Percentiles rank a stretch among this genome's conserved stretches.
These are phyloP conservation scores for Cyclotella sp. DNA, from an alignment of 108 stramenopile genomes.

Conservation along the genomic window DNA sequence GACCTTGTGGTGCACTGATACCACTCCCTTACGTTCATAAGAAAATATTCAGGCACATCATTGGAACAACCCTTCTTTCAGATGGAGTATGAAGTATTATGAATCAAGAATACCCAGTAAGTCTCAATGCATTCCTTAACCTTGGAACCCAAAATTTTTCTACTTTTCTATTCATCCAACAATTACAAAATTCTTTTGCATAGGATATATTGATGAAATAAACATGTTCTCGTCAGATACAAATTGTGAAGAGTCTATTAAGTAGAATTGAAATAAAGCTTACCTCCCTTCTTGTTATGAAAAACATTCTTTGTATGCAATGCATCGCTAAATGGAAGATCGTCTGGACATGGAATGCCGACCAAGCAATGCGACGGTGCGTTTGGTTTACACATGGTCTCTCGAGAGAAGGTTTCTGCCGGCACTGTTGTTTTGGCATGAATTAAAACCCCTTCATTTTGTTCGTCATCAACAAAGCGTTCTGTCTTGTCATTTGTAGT, in stretches of 20 bases:
- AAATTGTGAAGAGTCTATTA: neutral
- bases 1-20: too few species aligned
- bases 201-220: neutral
- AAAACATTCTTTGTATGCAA: conserved; percentile 61
- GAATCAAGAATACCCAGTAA: too few species aligned
- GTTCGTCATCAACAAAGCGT: conserved; percentile 55
- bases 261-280: neutral
- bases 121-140: conserved; percentile 40
- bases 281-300: conserved; percentile 54
- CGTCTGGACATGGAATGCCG: conserved; percentile 64
- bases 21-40: too few species aligned
- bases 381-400: conserved; percentile 49
- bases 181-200: conserved; percentile 54
- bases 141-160: conserved; percentile 58
- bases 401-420: conserved; percentile 62
- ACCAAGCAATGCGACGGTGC: conserved; percentile 50
- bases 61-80: too few species aligned
- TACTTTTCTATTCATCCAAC: conserved; percentile 67
- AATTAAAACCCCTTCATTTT: conserved; percentile 54
- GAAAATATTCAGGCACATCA: too few species aligned
- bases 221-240: neutral
- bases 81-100: too few species aligned
- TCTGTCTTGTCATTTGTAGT: conserved; percentile 45
- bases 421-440: conserved; percentile 63
- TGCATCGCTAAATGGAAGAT: conserved; percentile 52